Evolutionary conservation across 2,329 filamentous ascomycete species (phyloP).

Genomic region (Trichoderma hamatum): DNA sequence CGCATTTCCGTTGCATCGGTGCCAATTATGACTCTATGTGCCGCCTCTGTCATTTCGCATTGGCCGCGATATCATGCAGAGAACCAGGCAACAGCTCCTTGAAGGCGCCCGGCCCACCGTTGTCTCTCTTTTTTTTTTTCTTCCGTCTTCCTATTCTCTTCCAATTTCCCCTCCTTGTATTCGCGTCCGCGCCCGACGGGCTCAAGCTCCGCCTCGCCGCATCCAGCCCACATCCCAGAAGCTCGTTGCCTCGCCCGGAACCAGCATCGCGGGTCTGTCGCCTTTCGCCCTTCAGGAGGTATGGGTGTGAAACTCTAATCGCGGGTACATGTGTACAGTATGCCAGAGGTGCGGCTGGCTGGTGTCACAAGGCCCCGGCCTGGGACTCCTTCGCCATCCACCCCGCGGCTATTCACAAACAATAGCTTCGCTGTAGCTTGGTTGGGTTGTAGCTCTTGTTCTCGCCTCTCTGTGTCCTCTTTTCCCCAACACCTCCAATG

Average conservation of each 20-base stretch:
- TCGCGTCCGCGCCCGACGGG: conserved; percentile 8
- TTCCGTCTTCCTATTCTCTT: background rate
- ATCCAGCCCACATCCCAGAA: conserved; percentile 13
- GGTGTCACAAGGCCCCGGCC: conserved; percentile 19
- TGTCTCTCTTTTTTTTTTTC: background rate
- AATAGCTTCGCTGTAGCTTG: conserved; percentile 1
- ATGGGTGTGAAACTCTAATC: conserved; percentile 26
- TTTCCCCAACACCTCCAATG: background rate
- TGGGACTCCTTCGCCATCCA: conserved; percentile 8
- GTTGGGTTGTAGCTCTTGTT: background rate
- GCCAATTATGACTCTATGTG: background rate
- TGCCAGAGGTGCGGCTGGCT: conserved; percentile 9
- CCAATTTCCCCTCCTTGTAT: background rate
- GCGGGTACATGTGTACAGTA: background rate
- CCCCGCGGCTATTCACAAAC: conserved; percentile 20
- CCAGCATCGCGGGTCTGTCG: conserved; percentile 3
- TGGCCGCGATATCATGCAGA: background rate
- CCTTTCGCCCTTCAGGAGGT: conserved; percentile 1
- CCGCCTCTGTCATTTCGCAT: background rate
- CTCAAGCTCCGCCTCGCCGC: conserved; percentile 21
- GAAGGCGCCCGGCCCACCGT: background rate
- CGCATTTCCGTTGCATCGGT: background rate
- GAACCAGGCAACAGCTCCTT: background rate
- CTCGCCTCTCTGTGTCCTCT: background rate
- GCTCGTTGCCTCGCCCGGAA: conserved; percentile 13